These are phyloP conservation scores for Corymbia maculata DNA, from an alignment of 345 rosid genomes.

Conservation along the genomic window DNA sequence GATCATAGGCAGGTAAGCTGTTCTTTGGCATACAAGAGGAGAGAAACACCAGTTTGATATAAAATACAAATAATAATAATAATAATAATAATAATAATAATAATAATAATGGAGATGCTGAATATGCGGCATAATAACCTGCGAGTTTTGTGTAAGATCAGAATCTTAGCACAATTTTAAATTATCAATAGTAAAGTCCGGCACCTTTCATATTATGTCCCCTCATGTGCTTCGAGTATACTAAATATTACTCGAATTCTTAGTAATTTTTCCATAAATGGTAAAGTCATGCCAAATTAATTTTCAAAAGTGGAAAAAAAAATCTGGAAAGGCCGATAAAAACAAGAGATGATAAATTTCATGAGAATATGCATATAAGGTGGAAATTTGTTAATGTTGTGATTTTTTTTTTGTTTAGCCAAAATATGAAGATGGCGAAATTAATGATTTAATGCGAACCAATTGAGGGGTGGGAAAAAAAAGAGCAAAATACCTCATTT, in stretches of 20 bases:
- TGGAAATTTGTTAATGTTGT: neutral
- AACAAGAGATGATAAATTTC: neutral
- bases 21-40: neutral
- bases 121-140: neutral
- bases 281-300: neutral
- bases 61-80: neutral
- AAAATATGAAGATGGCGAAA: neutral
- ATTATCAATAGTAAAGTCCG: neutral
- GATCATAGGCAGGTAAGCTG: neutral
- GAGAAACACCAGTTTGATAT: neutral
- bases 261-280: neutral
- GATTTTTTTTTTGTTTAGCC: neutral
- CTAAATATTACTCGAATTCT: neutral
- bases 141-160: neutral
- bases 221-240: neutral
- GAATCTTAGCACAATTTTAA: neutral
- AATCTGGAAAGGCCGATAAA: neutral
- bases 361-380: neutral
- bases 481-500: neutral
- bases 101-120: neutral
- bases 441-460: neutral
- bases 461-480: neutral
- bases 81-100: neutral
- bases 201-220: neutral
- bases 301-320: neutral